These are phyloP conservation scores for Talaromyces rugulosus DNA, from an alignment of 2,329 filamentous ascomycete genomes.

Conservation along the genomic window DNA sequence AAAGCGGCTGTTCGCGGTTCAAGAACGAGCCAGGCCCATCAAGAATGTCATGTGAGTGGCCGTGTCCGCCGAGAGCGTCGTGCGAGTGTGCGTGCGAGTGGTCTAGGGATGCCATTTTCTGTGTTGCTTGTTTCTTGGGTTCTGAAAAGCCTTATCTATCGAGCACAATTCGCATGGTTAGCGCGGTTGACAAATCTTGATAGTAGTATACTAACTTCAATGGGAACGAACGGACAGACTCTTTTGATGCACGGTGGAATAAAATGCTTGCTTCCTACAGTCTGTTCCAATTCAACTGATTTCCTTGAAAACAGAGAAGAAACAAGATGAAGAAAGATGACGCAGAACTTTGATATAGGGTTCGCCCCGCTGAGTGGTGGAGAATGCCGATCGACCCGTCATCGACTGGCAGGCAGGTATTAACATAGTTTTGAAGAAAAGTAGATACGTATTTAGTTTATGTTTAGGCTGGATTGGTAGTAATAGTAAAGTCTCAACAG, in stretches of 20 bases:
- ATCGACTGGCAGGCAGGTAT: neutral
- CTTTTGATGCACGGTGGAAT: neutral
- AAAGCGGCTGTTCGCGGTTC: constrained; percentile 87
- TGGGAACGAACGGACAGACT: neutral
- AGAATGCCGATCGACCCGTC: neutral
- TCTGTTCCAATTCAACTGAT: neutral
- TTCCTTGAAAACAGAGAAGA: neutral
- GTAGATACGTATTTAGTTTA: neutral
- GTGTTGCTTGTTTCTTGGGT: neutral
- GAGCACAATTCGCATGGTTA: neutral
- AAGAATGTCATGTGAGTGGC: constrained; percentile 93
- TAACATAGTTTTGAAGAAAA: neutral
- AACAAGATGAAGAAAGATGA: neutral
- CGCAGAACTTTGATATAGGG: neutral
- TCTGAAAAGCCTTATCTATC: neutral
- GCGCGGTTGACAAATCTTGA: neutral
- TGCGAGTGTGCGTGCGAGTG: constrained; percentile 42
- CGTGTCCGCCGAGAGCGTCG: constrained; percentile 60
- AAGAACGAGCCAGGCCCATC: constrained; percentile 88
- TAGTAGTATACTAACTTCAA: neutral
- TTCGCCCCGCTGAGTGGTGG: neutral
- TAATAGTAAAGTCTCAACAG: neutral
- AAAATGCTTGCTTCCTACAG: neutral
- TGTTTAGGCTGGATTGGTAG: neutral
- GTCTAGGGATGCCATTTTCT: constrained; percentile 13